A percentile compares a stretch with the other conserved stretches of the same genome.
phyloP scores from a whole-genome alignment of 768 basidiomycete species.

The Auriscalpium orientale region DNA sequence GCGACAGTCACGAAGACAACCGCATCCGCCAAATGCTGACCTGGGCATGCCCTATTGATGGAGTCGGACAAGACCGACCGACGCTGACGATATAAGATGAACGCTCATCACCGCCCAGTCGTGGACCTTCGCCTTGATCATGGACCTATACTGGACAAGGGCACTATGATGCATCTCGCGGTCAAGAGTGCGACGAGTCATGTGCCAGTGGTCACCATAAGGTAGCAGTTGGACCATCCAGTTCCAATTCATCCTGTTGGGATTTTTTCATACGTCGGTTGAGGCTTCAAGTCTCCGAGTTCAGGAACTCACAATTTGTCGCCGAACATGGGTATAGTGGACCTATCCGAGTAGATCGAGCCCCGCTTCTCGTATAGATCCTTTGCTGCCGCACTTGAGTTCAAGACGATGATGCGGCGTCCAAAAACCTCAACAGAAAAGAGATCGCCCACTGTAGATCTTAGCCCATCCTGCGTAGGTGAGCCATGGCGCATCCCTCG shows the following conservation, averaged over 20 bases:
- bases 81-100: no score
- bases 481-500: not conserved
- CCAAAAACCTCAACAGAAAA: conserved; percentile 29
- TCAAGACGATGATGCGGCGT: conserved; percentile 41
- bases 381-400: conserved; percentile 33
- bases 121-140: not conserved
- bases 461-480: not conserved
- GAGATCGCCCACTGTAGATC: not conserved
- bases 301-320: not conserved
- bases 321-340: not conserved
- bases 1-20: no score
- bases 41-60: no score
- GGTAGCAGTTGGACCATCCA: not conserved
- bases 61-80: no score
- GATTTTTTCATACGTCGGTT: not conserved
- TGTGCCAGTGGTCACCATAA: not conserved
- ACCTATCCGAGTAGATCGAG: not conserved
- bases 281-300: not conserved
- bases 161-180: not conserved
- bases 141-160: not conserved
- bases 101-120: not conserved
- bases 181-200: not conserved
- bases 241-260: not conserved
- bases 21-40: no score
- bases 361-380: conserved; percentile 18